These are phyloP conservation scores for Cercospora nicotianae DNA, from an alignment of 2,329 filamentous ascomycete genomes.

Conservation along the genomic window DNA sequence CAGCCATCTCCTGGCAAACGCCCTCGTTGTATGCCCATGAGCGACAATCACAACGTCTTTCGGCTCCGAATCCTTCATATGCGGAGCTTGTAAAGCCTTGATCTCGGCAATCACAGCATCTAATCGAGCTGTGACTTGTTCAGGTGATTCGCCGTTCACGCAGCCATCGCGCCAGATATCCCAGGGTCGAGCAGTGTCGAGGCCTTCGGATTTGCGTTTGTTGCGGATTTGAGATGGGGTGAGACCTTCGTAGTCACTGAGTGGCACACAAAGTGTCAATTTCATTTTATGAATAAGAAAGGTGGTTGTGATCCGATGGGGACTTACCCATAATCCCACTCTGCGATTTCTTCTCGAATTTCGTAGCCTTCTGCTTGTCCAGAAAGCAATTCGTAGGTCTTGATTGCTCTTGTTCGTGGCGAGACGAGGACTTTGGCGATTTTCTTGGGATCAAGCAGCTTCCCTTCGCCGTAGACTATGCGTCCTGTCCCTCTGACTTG, in stretches of 20 bases:
- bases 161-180: slow-evolving; percentile 91
- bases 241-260: slow-evolving; percentile 69
- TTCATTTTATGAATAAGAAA: too few species aligned
- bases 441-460: slow-evolving; percentile 53
- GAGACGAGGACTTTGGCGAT: slow-evolving; percentile 53
- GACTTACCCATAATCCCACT: slow-evolving; percentile 73
- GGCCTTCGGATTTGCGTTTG: slow-evolving; percentile 59
- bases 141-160: slow-evolving; percentile 73
- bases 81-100: slow-evolving; percentile 57
- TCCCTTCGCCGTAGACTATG: slow-evolving; percentile 52
- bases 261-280: too few species aligned
- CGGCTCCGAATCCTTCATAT: slow-evolving; percentile 45
- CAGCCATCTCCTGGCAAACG: slow-evolving; percentile 82
- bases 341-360: slow-evolving; percentile 69
- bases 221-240: slow-evolving; percentile 68
- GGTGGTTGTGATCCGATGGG: too few species aligned
- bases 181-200: slow-evolving; percentile 59
- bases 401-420: slow-evolving; percentile 51
- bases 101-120: slow-evolving; percentile 74
- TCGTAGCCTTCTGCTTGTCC: slow-evolving; percentile 38
- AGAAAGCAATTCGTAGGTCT: slow-evolving; percentile 52
- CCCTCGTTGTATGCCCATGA: slow-evolving; percentile 80
- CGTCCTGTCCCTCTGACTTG: slow-evolving; percentile 50
- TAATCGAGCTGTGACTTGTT: slow-evolving; percentile 68
- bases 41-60: slow-evolving; percentile 76